Base-by-base conservation (phyloP, 169 alveolate genomes). In the Cryptosporidium andersoni region DNA sequence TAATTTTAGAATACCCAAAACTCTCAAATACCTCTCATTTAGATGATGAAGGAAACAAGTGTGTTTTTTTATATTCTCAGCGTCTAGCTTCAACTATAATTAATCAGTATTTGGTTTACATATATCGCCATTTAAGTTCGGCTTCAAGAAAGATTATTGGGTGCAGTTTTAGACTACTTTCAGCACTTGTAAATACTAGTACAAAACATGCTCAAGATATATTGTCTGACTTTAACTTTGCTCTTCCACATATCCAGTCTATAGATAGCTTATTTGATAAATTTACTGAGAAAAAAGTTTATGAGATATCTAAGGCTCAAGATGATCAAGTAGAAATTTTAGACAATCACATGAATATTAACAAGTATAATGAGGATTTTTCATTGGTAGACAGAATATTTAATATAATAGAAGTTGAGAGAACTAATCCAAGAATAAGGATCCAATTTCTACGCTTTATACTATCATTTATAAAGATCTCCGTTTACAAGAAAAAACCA, bases 391-490 rank as follows among this genome's bases (percentile, higher is more conserved):
- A 53, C 8, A 36, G 14, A 25, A 58, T 74, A 2, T 42, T n/a
- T 42, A 34, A 16, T 7, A 12, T 56, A 3, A 16, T 74, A 4
- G 14, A 9, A 37, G 49, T 37, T 1, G 51, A 36, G 16, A 74
- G 62, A 45, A 36, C 45, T 3, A 36, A 56, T n/a, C 14, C n/a
- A 6, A 43, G 40, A 14, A 63, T 74, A 58, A 74, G 85, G 34
- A 42, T 74, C 34, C 85, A 74, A 25, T 74, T 58, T 49, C n/a
- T 74, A 14, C 55, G 85, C 55, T 74, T 74, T 58, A 1, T 74
- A 2, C 43, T 74, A 14, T 74, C 85, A 4, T 53, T 74, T 58
- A 8, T 67, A 2, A 53, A 51, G 11, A 8, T 45, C 14, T 67
- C 52, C 16, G 36, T 1, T 25, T 1, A 11, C 51, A 62, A n/a